phyloP scores from a whole-genome alignment of 1,284 basidiomycete species.

The Mycosarcoma mackinlayi region DNA sequence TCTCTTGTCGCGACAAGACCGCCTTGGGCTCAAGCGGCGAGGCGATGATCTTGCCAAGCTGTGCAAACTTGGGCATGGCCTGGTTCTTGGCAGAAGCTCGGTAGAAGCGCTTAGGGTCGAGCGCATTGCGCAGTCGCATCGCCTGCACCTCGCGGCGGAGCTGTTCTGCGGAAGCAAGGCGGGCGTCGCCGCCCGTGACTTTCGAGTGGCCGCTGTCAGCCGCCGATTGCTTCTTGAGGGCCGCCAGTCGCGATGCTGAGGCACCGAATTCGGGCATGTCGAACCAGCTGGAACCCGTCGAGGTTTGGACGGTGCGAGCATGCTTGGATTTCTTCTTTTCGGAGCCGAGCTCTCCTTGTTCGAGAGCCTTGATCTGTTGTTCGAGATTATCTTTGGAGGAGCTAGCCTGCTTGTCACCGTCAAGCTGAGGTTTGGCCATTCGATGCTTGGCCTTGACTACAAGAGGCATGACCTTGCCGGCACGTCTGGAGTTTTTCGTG shows the following conservation, averaged over 20 bases:
- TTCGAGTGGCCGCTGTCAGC: constrained; percentile 44
- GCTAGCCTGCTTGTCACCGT: constrained; percentile 1
- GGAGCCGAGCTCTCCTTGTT: constrained; percentile 17
- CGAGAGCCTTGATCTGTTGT: constrained; percentile 42
- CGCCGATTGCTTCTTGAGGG: constrained; percentile 37
- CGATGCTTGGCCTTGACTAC: constrained; percentile 46
- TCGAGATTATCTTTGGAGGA: constrained; percentile 32
- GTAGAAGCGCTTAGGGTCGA: constrained; percentile 97
- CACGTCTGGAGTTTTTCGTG: constrained; percentile 11
- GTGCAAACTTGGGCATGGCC: constrained; percentile 75
- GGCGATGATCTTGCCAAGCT: constrained; percentile 89
- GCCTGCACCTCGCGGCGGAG: constrained; percentile 93
- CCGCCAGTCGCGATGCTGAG: constrained; percentile 28
- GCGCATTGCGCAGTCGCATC: constrained; percentile 85
- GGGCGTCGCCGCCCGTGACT: constrained; percentile 54
- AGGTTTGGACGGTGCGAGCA: constrained; percentile 31
- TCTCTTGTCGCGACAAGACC: constrained; percentile 76
- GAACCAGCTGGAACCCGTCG: constrained; percentile 87
- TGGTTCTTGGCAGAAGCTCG: constrained; percentile 82
- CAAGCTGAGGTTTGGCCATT: constrained; percentile 19
- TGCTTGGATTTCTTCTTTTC: constrained; percentile 40
- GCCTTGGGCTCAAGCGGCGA: constrained; percentile 81
- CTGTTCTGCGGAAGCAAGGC: constrained; percentile 69
- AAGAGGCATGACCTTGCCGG: constrained; percentile 31
- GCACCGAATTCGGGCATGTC: constrained; percentile 81